phyloP scores from a whole-genome alignment of 2,329 filamentous ascomycete genomes.

The Talaromyces sp. region DNA sequence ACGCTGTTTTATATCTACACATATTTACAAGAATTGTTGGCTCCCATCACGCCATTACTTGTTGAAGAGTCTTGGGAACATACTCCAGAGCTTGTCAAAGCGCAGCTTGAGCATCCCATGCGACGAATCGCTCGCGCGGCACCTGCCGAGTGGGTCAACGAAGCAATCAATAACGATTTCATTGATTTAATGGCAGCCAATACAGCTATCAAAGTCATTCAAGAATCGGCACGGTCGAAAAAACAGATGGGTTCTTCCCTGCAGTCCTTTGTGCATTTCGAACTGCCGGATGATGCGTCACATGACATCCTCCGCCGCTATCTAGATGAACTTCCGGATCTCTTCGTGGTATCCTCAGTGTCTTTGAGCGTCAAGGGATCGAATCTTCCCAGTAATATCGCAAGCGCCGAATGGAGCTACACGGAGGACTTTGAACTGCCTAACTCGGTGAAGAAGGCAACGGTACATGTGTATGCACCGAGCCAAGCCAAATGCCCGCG shows the following conservation, averaged over 20 bases:
- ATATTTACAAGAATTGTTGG: constrained; percentile 72
- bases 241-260: constrained; percentile 78
- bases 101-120: constrained; percentile 46
- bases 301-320: constrained; percentile 30
- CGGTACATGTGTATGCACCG: constrained; percentile 46
- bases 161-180: constrained; percentile 47
- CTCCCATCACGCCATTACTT: constrained; percentile 74
- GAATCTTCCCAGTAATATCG: constrained; percentile 25
- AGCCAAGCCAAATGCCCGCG: constrained; percentile 68
- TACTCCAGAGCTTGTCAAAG: constrained; percentile 61
- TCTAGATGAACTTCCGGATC: constrained; percentile 53
- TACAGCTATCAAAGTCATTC: constrained; percentile 66
- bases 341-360: constrained; percentile 68
- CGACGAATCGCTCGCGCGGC: constrained; percentile 35
- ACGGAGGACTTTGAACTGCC: constrained; percentile 39
- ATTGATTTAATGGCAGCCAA: constrained; percentile 50
- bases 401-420: constrained; percentile 42
- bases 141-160: constrained; percentile 37
- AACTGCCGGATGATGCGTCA: constrained; percentile 24
- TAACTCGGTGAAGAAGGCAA: constrained; percentile 29
- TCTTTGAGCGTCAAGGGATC: constrained; percentile 41
- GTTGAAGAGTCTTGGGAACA: constrained; percentile 87
- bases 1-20: constrained; percentile 61
- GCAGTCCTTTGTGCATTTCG: constrained; percentile 63
- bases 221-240: constrained; percentile 67